These are phyloP conservation scores for Telopea speciosissima DNA, from an alignment of 177 flowering plant species.

Conservation along the genomic window DNA sequence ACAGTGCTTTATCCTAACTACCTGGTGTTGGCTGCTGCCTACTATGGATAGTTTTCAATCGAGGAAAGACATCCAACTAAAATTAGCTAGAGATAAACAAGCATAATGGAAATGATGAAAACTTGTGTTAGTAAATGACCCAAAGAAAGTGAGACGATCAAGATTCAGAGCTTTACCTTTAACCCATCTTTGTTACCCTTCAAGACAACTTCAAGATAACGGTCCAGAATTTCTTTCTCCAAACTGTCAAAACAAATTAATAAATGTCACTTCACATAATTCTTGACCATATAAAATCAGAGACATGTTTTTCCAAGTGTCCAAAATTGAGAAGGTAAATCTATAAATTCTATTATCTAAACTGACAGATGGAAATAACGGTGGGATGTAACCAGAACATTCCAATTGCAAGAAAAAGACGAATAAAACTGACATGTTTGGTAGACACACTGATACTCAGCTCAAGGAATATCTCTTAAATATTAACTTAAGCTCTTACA, in stretches of 20 bases:
- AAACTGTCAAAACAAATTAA: constrained; percentile 39
- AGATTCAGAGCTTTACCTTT: constrained; percentile 43
- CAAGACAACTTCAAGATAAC: constrained; percentile 88
- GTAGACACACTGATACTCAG: too few relatives aligned
- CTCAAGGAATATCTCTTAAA: too few relatives aligned
- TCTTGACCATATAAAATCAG: background rate
- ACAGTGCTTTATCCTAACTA: too few relatives aligned
- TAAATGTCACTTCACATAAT: background rate
- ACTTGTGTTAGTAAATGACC: background rate
- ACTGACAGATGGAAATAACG: too few relatives aligned
- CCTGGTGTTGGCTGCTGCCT: background rate
- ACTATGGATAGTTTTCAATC: background rate
- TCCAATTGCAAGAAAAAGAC: too few relatives aligned
- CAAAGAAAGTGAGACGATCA: background rate
- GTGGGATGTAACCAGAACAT: too few relatives aligned
- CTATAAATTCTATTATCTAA: background rate
- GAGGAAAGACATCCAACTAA: background rate
- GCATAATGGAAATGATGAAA: background rate
- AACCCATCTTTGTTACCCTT: constrained; percentile 96
- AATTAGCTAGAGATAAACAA: background rate
- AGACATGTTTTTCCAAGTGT: too few relatives aligned
- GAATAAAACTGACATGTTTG: too few relatives aligned
- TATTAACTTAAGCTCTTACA: too few relatives aligned
- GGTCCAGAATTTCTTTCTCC: constrained; percentile 92
- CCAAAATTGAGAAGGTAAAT: background rate